Evolutionary conservation across 805 yeast genomes (phyloP), one percentile per base, ranked within the genome.

Genomic region (Saccharomycopsis amapae): DNA sequence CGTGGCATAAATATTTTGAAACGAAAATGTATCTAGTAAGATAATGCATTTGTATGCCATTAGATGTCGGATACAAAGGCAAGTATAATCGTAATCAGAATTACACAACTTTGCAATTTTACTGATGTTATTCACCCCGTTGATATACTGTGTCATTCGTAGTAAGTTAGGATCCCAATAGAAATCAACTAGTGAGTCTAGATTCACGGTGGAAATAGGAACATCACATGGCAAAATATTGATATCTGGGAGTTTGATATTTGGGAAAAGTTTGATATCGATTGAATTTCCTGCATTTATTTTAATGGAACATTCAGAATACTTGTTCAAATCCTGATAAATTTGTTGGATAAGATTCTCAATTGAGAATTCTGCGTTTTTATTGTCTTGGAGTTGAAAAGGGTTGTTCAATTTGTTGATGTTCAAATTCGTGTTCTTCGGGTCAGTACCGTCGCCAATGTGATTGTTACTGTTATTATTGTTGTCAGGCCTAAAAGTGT

Each of bases 141-240:
- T 78, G 41, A 93, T 86, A 54, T 71, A 83, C 0, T 96, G 96
- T 9, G 86, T 64, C 20, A 93, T 85, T 54, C 84, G 81, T 38
- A 87, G 69, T 93, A 93, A 83, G 1, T 97, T 90, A 1, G 97
- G 97, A 62, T 93, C 98, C 97, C 98, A 93, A 56, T 85, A 82
- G 6, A 85, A 82, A 62, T 93, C 98, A 36, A 86, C 80, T 51
- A 93, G 68, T 32, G 75, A 66, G 24, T 73, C 72, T 28, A 93
- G 65, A 43, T 79, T 78, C 1, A 93, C 95, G 0, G 90, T 81
- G n/a, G 94, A 77, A 4, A 89, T 76, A 0, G 98, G 98, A 1
- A 93, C 99, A 61, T 90, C 95, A 55, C 71, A 85, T 0, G 94
- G 77, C 41, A 79, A 71, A 19, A 93, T 66, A 40, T 76, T 76